Evolutionary conservation across 345 rosid species (phyloP), one percentile per base, ranked within the genome.

Genomic region (Lepidium africanum): DNA sequence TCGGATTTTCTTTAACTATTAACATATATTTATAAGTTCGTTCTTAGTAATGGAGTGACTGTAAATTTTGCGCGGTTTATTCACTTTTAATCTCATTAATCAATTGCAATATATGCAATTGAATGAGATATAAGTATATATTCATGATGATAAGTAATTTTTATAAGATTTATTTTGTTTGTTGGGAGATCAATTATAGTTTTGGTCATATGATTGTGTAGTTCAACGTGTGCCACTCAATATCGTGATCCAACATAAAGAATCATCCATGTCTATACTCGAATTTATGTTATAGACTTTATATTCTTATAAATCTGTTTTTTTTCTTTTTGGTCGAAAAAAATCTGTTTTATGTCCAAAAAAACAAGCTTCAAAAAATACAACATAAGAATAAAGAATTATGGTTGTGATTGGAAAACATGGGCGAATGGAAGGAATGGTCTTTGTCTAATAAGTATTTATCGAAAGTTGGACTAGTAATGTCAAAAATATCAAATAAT

Each of bases 221-320:
- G 13, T 65, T 72, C 65, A 65, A 73, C 67, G 72, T 65, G 67
- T 59, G 55, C 67, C 77, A 73, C 72, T 73, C 61, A 59, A 36
- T 41, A 33, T 33, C 9, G 47, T 49, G 21, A 58, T 65, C 48
- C 67, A 73, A 41, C 59, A 50, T 48, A 48, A 53, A 65, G 60
- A 40, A 65, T 65, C 1, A 65, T 65, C 14, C 32, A 47, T 67
- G 63, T 67, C 17, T 52, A 74, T 43, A 14, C 27, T 67, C 73
- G 38, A 67, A 23, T 59, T 66, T 15, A 35, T 59, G 54, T 59
- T 40, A 14, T 50, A 42, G 39, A 74, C 55, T 60, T 50, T 12
- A 59, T 40, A 66, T 51, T 65, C 54, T 43, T 40, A 47, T 32
- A 13, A 40, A 21, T 5, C 5, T 49, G 43, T 38, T 40, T 16